Base-by-base conservation (phyloP, 2,329 filamentous ascomycete species). In the Amauroascus verrucosus region DNA sequence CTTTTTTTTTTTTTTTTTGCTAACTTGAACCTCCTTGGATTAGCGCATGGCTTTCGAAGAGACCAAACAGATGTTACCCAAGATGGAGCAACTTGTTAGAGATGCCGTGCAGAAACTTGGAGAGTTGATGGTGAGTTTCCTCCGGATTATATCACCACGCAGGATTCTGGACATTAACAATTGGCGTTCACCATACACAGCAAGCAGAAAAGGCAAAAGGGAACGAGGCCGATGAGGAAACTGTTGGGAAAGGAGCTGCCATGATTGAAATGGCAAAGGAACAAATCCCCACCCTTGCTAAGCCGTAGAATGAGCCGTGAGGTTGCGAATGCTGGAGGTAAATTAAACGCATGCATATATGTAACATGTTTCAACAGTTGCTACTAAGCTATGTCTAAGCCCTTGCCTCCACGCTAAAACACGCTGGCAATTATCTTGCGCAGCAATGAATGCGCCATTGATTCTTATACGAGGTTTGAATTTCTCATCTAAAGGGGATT, bases 11-110 rank as follows among this genome's bases (percentile, higher is more conserved):
- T 16, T 16, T 13, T 26, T 47, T 6, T 14, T 46, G 11, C 43
- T 52, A 16, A 50, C 20, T 16, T 20, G 5, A n/a, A 38, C 30
- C 20, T 43, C 11, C 20, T 20, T 30, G 14, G 13, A 30, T 55
- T 63, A 95, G 89, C 79, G 80, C 72, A 79, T 81, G 74, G 90
- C 86, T 20, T 74, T 89, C n/a, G 82, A 89, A 59, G 87, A 98
- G 72, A 97, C 93, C 7, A 85, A 85, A 66, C 85, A 83, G 53
- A 81, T 97, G 26, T 85, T 97, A 62, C 84, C 77, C 1, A 81
- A 81, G 1, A 72, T 97, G 59, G 79, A 79, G 62, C 68, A 80
- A 64, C 84, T 87, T 64, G 88, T 96, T 61, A 71, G 70, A 44
- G 81, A 84, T 53, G 84, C 88, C 1, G 73, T 90, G 38, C 75